Evolutionary conservation across 495 filamentous ascomycete species (phyloP).

Genomic region (Trypethelium eluteriae): DNA sequence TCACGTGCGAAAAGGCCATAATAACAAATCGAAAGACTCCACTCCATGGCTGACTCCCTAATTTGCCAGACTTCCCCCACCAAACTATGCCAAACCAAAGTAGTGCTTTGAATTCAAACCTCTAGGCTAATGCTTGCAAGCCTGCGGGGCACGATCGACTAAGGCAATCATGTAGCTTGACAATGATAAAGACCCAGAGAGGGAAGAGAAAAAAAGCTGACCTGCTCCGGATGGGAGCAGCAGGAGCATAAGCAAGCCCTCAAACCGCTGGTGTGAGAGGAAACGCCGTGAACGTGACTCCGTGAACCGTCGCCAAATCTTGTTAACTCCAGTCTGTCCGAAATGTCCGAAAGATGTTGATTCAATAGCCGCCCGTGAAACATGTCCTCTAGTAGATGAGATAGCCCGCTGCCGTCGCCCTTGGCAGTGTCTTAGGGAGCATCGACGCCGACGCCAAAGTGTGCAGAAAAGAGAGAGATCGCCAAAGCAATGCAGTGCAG

Average conservation of each 20-base stretch:
- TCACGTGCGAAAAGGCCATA: neutral
- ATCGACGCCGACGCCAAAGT: neutral
- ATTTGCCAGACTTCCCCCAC: neutral
- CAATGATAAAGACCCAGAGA: neutral
- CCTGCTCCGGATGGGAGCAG: neutral
- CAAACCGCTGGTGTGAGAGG: neutral
- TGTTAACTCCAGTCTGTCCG: conserved; percentile 1
- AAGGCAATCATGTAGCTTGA: neutral
- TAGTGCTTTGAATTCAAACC: neutral
- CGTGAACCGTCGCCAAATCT: conserved; percentile 3
- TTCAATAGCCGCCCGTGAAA: conserved; percentile 3
- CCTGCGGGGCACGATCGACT: no score
- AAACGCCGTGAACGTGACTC: neutral
- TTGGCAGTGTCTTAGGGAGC: neutral
- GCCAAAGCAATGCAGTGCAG: neutral
- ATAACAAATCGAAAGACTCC: neutral
- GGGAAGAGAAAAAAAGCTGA: neutral
- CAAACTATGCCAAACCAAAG: neutral
- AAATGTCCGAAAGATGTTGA: conserved; percentile 9
- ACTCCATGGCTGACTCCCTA: neutral
- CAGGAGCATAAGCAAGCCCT: neutral
- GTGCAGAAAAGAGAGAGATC: neutral
- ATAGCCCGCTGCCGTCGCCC: neutral
- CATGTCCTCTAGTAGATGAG: conserved; percentile 5
- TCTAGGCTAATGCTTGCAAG: neutral